phyloP scores from a whole-genome alignment of 176 grass and related monocot species.

The Aegilops longissima region DNA sequence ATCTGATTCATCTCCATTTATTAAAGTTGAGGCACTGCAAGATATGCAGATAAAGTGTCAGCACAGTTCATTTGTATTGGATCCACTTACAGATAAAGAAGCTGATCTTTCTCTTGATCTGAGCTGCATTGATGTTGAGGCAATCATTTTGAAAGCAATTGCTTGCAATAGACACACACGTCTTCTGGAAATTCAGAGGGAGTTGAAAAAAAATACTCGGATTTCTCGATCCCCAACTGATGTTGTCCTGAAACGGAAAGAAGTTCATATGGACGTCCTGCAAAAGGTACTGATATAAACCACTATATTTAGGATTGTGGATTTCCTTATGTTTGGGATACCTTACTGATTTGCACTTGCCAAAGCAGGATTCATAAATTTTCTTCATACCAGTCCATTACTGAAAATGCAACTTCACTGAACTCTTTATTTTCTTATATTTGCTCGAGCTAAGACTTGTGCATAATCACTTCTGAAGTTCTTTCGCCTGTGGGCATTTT shows the following conservation, averaged over 20 bases:
- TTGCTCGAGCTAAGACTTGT: slow-evolving; percentile 5
- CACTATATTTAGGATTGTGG: slow-evolving; percentile 10
- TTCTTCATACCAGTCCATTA: neutral
- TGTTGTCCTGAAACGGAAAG: slow-evolving; percentile 64
- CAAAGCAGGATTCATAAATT: slow-evolving; percentile 20
- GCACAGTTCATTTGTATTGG: slow-evolving; percentile 89
- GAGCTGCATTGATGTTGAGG: slow-evolving; percentile 87
- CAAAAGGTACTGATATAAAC: slow-evolving; percentile 51
- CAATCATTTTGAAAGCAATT: slow-evolving; percentile 90
- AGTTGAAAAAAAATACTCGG: slow-evolving; percentile 67
- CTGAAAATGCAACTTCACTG: slow-evolving; percentile 20
- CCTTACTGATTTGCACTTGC: neutral
- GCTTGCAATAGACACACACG: slow-evolving; percentile 87
- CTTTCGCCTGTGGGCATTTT: neutral
- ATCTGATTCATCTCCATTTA: slow-evolving; percentile 67
- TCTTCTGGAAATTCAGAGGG: slow-evolving; percentile 90
- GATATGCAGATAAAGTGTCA: slow-evolving; percentile 81
- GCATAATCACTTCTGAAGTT: slow-evolving; percentile 15
- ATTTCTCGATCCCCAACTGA: slow-evolving; percentile 64
- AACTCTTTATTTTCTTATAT: slow-evolving; percentile 29
- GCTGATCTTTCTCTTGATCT: slow-evolving; percentile 72
- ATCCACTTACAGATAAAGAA: slow-evolving; percentile 87
- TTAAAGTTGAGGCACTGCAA: slow-evolving; percentile 72
- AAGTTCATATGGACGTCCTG: slow-evolving; percentile 32
- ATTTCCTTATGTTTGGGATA: neutral